phyloP scores from a whole-genome alignment of 1,284 basidiomycete species.

The Trametes hirsuta region DNA sequence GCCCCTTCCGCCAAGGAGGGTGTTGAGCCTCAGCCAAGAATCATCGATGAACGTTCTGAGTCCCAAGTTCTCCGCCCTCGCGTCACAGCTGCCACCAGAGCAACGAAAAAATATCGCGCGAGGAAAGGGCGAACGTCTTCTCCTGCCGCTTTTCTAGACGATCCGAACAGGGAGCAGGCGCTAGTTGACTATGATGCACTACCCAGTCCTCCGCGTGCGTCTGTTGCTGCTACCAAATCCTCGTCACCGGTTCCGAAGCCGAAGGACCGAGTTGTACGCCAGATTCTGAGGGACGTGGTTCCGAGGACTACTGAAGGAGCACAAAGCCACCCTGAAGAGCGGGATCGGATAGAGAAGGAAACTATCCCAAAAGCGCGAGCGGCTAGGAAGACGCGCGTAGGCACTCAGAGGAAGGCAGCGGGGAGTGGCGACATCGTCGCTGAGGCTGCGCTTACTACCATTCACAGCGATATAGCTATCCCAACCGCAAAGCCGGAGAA shows the following conservation, averaged over 20 bases:
- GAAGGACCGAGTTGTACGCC: not conserved
- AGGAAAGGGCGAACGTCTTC: conserved; percentile 27
- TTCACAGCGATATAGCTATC: too few species aligned
- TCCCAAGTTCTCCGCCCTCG: conserved; percentile 22
- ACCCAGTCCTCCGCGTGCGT: conserved; percentile 18
- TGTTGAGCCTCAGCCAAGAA: not conserved
- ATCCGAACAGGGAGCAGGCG: not conserved
- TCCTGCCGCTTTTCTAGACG: not conserved
- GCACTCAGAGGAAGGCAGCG: not conserved
- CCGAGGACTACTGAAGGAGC: not conserved
- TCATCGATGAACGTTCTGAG: conserved; percentile 1
- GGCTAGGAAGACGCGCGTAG: not conserved
- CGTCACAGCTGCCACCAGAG: conserved; percentile 12
- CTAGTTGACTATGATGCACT: conserved; percentile 33
- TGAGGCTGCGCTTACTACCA: too few species aligned
- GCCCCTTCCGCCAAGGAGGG: not conserved
- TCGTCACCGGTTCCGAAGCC: not conserved
- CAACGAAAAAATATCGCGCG: conserved; percentile 29
- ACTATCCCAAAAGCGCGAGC: not conserved
- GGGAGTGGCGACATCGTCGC: too few species aligned
- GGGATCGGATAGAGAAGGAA: not conserved
- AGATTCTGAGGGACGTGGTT: not conserved
- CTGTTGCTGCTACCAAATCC: not conserved
- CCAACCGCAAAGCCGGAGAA: too few species aligned
- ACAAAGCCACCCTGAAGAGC: not conserved